These are phyloP conservation scores for Clonostachys rosea DNA, from an alignment of 2,329 filamentous ascomycete genomes.

Conservation along the genomic window DNA sequence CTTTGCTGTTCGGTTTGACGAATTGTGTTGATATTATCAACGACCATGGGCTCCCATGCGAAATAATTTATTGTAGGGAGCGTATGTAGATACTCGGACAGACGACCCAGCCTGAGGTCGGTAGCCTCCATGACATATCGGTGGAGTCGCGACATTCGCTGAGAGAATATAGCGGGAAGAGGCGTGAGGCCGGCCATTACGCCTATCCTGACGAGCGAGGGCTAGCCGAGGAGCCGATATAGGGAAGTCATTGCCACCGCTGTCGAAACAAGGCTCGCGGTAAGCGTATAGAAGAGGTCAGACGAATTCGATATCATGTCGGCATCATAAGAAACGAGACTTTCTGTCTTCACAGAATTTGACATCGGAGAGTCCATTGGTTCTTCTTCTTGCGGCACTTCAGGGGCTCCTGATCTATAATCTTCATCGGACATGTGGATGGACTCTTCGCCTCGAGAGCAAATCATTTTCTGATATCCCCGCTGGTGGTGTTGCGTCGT, in stretches of 20 bases:
- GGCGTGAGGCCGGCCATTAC: neutral
- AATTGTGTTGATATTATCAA: neutral
- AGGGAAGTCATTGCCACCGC: neutral
- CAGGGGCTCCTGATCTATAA: no score
- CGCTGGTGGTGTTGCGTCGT: constrained; percentile 29
- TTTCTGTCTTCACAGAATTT: neutral
- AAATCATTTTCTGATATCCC: constrained; percentile 18
- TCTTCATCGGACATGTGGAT: no score
- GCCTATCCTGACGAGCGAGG: neutral
- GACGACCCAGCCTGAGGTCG: neutral
- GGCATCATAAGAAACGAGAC: neutral
- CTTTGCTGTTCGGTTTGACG: neutral
- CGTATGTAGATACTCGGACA: neutral
- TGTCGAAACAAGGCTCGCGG: neutral
- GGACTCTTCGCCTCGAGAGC: no score
- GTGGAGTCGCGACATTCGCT: no score
- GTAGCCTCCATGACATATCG: no score
- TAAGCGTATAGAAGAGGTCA: neutral
- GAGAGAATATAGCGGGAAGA: neutral
- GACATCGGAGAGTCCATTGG: neutral
- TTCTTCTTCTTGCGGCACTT: no score
- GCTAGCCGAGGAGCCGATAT: neutral
- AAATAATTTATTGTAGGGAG: neutral
- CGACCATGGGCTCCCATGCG: neutral
- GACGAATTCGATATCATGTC: neutral